Base-by-base conservation (phyloP, 345 rosid species). In the Balakata baccata region DNA sequence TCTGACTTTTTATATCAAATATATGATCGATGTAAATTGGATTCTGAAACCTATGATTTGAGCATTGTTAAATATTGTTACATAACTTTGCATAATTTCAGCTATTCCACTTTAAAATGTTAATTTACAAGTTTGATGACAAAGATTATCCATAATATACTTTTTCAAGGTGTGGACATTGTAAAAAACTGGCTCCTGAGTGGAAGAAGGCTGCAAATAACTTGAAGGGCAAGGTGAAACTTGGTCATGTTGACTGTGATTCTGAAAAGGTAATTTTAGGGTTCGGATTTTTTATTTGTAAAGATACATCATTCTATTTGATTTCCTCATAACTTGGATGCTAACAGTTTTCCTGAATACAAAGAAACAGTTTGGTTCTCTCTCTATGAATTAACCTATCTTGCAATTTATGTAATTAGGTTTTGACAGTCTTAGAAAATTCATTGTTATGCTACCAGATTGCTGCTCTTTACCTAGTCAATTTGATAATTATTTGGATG, bases 231-330 rank as follows among this genome's bases (percentile, higher is more conserved):
- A 92, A 92, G 88, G 97, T 90, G 85, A 94, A 89, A 80, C 80
- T 94, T 73, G 98, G 98, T 66, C 97, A 92, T 74, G 95, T 94
- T 61, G 90, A 94, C 79, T 94, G 98, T 58, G 98, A 94, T 47
- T 75, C 87, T 52, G 95, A 94, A 64, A 84, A 89, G 97, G 98
- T 95, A 83, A 74, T 51, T 20, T 67, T 37, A 16, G 67, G 51
- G 62, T 29, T 60, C 71, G 22, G 20, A 54, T 45, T 7, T 53
- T 58, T 73, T 52, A 16, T 56, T 74, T 47, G 49, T 53, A 23
- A 17, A 0, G 64, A 53, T 38, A 17, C 34, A 4, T 57, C 54
- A 49, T 41, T 49, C 54, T 72, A 29, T 11, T 38, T 61, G 39
- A 17, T 53, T 60, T 53, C 53, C 56, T 62, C 49, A 17, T 70